A percentile compares a stretch with the other conserved stretches of the same genome.
Evolutionary conservation across 73 alveolate species (phyloP).

Genomic region (Stentor coeruleus): DNA sequence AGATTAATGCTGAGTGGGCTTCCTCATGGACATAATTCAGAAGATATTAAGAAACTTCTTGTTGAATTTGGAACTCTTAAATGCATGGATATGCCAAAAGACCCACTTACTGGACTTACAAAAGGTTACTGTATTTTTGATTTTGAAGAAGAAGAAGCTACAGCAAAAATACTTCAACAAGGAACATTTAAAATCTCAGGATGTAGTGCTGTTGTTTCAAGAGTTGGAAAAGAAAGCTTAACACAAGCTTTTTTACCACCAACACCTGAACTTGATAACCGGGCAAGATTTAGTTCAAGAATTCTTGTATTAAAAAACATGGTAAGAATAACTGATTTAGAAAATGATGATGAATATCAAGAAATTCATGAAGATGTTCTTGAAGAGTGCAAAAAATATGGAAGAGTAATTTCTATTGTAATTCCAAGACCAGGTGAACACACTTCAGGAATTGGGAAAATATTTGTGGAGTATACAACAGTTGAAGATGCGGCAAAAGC

Average conservation of each 20-base stretch:
- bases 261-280: slow-evolving; percentile 19
- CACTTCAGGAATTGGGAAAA: slow-evolving; percentile 28
- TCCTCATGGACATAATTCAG: slow-evolving; percentile 36
- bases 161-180: slow-evolving; percentile 4
- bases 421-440: slow-evolving; percentile 76
- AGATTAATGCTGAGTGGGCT: slow-evolving; percentile 47
- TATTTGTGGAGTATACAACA: slow-evolving; percentile 22
- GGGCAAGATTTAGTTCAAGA: slow-evolving; percentile 59
- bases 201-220: neutral
- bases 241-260: slow-evolving; percentile 27
- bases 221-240: slow-evolving; percentile 16
- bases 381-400: slow-evolving; percentile 69
- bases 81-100: slow-evolving; percentile 43
- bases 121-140: slow-evolving; percentile 25
- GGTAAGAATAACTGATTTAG: slow-evolving; percentile 55
- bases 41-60: slow-evolving; percentile 33
- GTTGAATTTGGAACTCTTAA: slow-evolving; percentile 42
- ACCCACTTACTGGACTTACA: slow-evolving; percentile 43
- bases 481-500: slow-evolving; percentile 24
- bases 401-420: slow-evolving; percentile 69
- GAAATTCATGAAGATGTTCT: slow-evolving; percentile 78
- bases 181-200: neutral
- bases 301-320: slow-evolving; percentile 73
- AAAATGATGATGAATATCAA: slow-evolving; percentile 68
- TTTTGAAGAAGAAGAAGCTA: slow-evolving; percentile 28